Base-by-base conservation (phyloP, 129 eudicot species). In the Saposhnikovia divaricata region DNA sequence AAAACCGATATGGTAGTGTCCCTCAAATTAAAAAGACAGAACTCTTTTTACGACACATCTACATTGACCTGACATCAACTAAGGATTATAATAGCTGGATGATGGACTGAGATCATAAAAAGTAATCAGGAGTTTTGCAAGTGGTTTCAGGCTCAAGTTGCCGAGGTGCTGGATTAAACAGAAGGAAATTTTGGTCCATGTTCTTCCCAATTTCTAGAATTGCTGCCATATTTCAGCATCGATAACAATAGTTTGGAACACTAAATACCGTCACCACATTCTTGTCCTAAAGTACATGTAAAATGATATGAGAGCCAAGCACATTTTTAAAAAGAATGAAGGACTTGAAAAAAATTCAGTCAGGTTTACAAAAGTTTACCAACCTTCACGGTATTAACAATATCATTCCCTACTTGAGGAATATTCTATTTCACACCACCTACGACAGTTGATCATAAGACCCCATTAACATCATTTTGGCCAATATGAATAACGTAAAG, bases 91-190 rank as follows among this genome's bases (percentile, higher is more conserved):
- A 84, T 86, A 85, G 79, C 78, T 31, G 87, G 37, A 14, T 45
- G n/a, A 76, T 39, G 59, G 81, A 51, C 14, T 37, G 68, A 75
- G 75, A 82, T 91, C 82, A 93, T 90, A 93, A 86, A 88, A 93
- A 93, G 83, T 89, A 90, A 85, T 93, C 98, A 6, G 97, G 98
- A 65, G 98, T 93, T 87, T 93, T 91, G 75, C 98, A 91, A 0
- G 96, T 91, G 31, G 98, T 89, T 83, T 93, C 98, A 1, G 98
- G 98, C 81, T 93, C 97, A 77, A 91, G 90, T 85, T 91, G 98
- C 78, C 97, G 82, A 34, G 98, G 98, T 38, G 98, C 97, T 3
- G 98, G 98, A 76, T 93, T 97, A 82, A 93, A 93, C 55, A 91
- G 98, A 82, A 93, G 96, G 86, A 93, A 91, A 78, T 90, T 93